Percentiles rank a stretch among this genome's conserved stretches.
phyloP scores from a whole-genome alignment of 495 filamentous ascomycete genomes.

The Penicillium angulare region DNA sequence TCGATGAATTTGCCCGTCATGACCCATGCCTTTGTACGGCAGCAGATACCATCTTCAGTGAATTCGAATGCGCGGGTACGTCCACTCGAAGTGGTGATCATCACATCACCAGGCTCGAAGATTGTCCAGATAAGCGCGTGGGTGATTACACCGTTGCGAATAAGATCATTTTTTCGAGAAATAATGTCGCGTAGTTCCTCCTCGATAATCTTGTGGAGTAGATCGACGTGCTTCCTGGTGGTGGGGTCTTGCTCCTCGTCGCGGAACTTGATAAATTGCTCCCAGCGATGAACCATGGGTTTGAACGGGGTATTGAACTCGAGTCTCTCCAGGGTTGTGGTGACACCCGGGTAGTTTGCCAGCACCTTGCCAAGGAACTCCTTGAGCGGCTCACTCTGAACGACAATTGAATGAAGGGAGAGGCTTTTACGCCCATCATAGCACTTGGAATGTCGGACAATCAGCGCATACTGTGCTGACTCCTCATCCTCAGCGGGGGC shows the following conservation, averaged over 20 bases:
- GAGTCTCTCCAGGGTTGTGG: conserved; percentile 56
- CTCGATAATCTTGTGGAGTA: conserved; percentile 55
- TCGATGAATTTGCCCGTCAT: conserved; percentile 51
- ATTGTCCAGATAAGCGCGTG: conserved; percentile 57
- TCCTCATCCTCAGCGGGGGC: conserved; percentile 50
- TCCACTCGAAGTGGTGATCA: conserved; percentile 36
- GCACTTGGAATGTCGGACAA: conserved; percentile 54
- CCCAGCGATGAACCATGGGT: conserved; percentile 68
- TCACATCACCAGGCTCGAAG: conserved; percentile 47
- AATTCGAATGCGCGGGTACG: conserved; percentile 41
- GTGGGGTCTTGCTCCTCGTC: conserved; percentile 45
- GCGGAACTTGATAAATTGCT: conserved; percentile 47
- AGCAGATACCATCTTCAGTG: conserved; percentile 9
- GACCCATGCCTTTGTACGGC: conserved; percentile 17
- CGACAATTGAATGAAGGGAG: conserved; percentile 58
- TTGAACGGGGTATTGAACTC: conserved; percentile 60
- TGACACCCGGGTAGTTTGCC: conserved; percentile 63
- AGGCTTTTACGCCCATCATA: conserved; percentile 61
- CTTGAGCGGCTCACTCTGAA: conserved; percentile 65
- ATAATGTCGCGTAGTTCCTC: conserved; percentile 59
- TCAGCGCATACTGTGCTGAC: conserved; percentile 51
- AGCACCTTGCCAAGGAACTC: conserved; percentile 54
- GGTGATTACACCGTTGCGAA: conserved; percentile 57
- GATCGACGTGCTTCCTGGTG: conserved; percentile 54
- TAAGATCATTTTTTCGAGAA: conserved; percentile 56